A percentile compares a stretch with the other conserved stretches of the same genome.
Evolutionary conservation across 176 grass and related monocot genomes (phyloP).

Genomic region (Phoenix roebelenii): DNA sequence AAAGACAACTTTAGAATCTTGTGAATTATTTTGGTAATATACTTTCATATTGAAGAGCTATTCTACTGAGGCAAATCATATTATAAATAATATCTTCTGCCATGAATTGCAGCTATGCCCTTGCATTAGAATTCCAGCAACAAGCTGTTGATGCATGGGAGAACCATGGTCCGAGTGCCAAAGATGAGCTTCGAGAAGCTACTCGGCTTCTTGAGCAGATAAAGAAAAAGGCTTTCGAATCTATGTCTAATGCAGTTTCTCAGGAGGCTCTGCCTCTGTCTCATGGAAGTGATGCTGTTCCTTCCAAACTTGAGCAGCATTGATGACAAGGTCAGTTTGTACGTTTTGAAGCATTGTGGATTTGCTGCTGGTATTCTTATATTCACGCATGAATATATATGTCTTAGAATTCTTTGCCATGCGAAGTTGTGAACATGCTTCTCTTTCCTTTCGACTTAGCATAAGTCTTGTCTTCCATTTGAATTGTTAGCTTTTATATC

Average conservation of each 20-base stretch:
- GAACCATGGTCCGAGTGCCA: constrained; percentile 55
- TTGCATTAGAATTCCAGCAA: constrained; percentile 81
- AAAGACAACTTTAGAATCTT: too few species aligned
- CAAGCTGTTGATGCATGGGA: constrained; percentile 63
- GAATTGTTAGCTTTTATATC: too few species aligned
- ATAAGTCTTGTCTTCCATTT: too few species aligned
- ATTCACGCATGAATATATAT: too few species aligned
- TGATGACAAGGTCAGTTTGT: not conserved
- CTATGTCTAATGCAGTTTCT: constrained; percentile 27
- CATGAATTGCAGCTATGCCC: constrained; percentile 45
- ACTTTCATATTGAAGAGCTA: not conserved
- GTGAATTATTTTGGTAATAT: too few species aligned
- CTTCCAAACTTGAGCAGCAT: not conserved
- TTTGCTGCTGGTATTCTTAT: too few species aligned
- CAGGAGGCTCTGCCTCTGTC: not conserved
- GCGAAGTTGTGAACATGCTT: too few species aligned
- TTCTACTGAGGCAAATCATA: not conserved
- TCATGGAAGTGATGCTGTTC: not conserved
- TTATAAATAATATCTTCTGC: constrained; percentile 5
- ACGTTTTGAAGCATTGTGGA: too few species aligned
- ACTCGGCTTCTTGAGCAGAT: constrained; percentile 53
- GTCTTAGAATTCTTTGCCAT: too few species aligned
- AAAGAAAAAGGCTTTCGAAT: constrained; percentile 37
- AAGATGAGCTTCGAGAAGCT: constrained; percentile 68
- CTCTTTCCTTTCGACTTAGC: too few species aligned